Evolutionary conservation across 1,284 basidiomycete genomes (phyloP), one percentile per base, ranked within the genome.

Genomic region (Cystobasidium slooffiae): DNA sequence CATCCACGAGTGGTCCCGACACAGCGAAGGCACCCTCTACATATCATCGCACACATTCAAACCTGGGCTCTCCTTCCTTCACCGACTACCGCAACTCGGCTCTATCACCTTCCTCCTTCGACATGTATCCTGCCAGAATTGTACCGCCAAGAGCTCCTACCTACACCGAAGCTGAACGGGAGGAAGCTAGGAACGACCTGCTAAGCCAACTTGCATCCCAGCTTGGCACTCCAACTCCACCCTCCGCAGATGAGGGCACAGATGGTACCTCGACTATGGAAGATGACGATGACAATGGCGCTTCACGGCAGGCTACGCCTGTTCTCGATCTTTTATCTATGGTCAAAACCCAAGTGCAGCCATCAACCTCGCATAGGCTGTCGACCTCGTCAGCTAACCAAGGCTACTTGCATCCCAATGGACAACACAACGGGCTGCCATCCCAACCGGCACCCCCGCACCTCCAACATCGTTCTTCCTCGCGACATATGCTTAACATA

Each of bases 121-220:
- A 59, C 31, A 22, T 9, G 16, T 14, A 59, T 59, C 46, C 46
- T 37, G 39, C 12, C 24, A 56, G 24, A 14, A 6, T 31, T 56
- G 10, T 10, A 7, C 39, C 56, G 5, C 37, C 39, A 39, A 43
- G 37, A 9, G 14, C 37, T 59, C 39, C 37, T n/a, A 43, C 43
- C 16, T 59, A 59, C 20, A 73, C 64, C 10, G 53, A 67, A 14
- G 51, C 66, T 12, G 67, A 72, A 18, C 66, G 74, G 9, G 65
- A 72, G 55, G 69, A 76, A n/a, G 49, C 59, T 46, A 70, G 77
- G 56, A 52, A 65, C 51, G 76, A 75, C 3, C 59, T 79, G 9
- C 58, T 79, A 10, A 58, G 74, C 10, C 77, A 77, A 12, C 49
- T 79, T 12, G 65, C 24, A 41, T 67, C 65, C 9, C 51, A 67